A percentile compares a stretch with the other conserved stretches of the same genome.
These are phyloP conservation scores for Penicillium canariense DNA, from an alignment of 495 filamentous ascomycete genomes.

Conservation along the genomic window DNA sequence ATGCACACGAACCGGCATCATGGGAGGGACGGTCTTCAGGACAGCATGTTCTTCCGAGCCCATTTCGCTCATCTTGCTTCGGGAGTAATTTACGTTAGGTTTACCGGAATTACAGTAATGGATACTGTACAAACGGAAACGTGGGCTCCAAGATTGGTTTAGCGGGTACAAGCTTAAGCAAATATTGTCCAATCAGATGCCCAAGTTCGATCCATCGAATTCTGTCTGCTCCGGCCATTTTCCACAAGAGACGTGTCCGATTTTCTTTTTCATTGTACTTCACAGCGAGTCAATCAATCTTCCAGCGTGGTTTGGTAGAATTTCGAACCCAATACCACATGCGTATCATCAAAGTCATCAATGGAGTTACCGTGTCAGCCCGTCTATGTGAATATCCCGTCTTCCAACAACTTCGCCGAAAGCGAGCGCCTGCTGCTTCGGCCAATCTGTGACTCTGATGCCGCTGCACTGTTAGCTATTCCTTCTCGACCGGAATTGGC, in stretches of 20 bases:
- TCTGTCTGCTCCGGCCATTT: background rate
- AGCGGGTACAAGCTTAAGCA: background rate
- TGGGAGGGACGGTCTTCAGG: too few relatives aligned
- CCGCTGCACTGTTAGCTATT: slow-evolving; percentile 17
- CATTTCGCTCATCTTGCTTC: too few relatives aligned
- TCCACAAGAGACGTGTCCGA: background rate
- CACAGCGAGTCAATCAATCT: too few relatives aligned
- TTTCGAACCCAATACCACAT: too few relatives aligned
- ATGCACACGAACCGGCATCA: too few relatives aligned
- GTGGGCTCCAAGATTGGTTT: background rate
- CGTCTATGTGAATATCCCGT: slow-evolving; percentile 13
- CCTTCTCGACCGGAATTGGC: slow-evolving; percentile 22
- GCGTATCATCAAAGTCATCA: background rate
- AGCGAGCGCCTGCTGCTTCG: slow-evolving; percentile 22
- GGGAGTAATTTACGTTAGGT: too few relatives aligned
- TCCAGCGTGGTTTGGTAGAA: too few relatives aligned
- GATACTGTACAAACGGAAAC: background rate
- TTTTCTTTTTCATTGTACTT: too few relatives aligned
- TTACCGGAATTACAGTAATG: too few relatives aligned
- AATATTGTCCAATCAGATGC: background rate
- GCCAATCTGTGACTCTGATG: slow-evolving; percentile 16
- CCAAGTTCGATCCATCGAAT: background rate
- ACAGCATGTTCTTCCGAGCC: too few relatives aligned
- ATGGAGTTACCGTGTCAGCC: slow-evolving; percentile 12
- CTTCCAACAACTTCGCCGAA: slow-evolving; percentile 12